phyloP scores from a whole-genome alignment of 768 basidiomycete genomes.

The Astraeus odoratus region DNA sequence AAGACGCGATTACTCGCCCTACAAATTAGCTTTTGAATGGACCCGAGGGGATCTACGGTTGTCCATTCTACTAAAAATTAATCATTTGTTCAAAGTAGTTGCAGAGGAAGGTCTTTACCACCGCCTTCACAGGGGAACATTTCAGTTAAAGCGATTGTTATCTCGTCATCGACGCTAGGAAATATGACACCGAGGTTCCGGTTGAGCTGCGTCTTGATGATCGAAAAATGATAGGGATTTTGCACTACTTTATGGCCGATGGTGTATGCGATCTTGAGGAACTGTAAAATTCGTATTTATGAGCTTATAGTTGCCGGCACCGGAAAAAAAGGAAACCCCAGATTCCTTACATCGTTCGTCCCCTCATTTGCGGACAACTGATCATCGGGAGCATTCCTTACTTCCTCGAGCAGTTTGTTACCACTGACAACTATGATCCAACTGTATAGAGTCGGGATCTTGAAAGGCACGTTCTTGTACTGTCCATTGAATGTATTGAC shows the following conservation, averaged over 20 bases:
- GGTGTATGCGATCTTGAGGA: slow-evolving; percentile 30
- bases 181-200: slow-evolving; percentile 34
- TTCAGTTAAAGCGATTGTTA: slow-evolving; percentile 33
- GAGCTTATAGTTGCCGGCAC: too few relatives aligned
- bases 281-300: slow-evolving; percentile 19
- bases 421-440: slow-evolving; percentile 37
- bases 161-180: slow-evolving; percentile 39
- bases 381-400: slow-evolving; percentile 33
- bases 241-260: slow-evolving; percentile 26
- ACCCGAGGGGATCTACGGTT: slow-evolving; percentile 18
- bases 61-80: slow-evolving; percentile 32
- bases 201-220: slow-evolving; percentile 25
- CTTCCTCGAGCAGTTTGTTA: slow-evolving; percentile 29
- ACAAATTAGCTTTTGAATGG: slow-evolving; percentile 29
- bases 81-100: neutral
- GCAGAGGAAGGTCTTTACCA: slow-evolving; percentile 1
- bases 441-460: slow-evolving; percentile 15
- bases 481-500: slow-evolving; percentile 1
- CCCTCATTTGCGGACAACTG: slow-evolving; percentile 29
- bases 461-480: slow-evolving; percentile 24
- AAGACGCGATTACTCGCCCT: slow-evolving; percentile 40
- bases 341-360: slow-evolving; percentile 26
- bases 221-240: slow-evolving; percentile 20
- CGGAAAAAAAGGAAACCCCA: neutral
- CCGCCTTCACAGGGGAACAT: slow-evolving; percentile 20